Evolutionary conservation across 1,284 basidiomycete genomes (phyloP), one percentile per base, ranked within the genome.

Genomic region (Apiotrichum porosum): DNA sequence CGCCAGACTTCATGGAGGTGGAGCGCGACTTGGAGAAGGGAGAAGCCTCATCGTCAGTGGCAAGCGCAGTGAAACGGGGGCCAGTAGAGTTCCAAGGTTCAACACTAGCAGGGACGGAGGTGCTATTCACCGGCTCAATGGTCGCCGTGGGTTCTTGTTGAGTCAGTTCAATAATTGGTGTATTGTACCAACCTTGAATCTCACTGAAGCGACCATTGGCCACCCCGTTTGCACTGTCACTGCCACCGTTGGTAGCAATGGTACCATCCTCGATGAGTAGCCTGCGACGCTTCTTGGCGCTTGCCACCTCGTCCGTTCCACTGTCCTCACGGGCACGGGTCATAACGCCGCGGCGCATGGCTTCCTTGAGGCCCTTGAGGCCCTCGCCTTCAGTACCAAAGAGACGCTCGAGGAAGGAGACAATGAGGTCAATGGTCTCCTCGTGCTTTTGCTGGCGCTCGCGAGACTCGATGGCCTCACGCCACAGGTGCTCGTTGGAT

Each of bases 371-470:
- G 1, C 65, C 65, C 48, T 66, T 68, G 39, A 72, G 43, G 0
- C 66, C 65, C 47, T 72, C 65, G 37, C 69, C 69, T 42, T 73
- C 70, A 18, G 66, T 71, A 4, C 91, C 91, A 74, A 97, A 97
- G 2, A 97, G 85, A 23, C 90, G 84, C 17, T 91, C 92, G 42
- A 98, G 75, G 74, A 98, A 97, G 52, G 90, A 86, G 54, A 98
- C 79, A 55, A 98, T 97, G 49, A 89, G 80, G 66, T 95, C 92
- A 66, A 97, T 92, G n/a, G 91, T 97, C 69, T 97, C 93, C 63
- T 95, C 87, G 60, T 95, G 91, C 63, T 88, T 89, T 63, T 89
- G 84, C 63, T 92, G 84, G 49, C 85, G 80, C 58, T 86, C 82
- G 9, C 88, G 76, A 4, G 88, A 83, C 32, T 84, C 79, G 57